Percentiles rank a stretch among this genome's conserved stretches.
phyloP scores from a whole-genome alignment of 1,284 basidiomycete species.

The Tylopilus sp. region DNA sequence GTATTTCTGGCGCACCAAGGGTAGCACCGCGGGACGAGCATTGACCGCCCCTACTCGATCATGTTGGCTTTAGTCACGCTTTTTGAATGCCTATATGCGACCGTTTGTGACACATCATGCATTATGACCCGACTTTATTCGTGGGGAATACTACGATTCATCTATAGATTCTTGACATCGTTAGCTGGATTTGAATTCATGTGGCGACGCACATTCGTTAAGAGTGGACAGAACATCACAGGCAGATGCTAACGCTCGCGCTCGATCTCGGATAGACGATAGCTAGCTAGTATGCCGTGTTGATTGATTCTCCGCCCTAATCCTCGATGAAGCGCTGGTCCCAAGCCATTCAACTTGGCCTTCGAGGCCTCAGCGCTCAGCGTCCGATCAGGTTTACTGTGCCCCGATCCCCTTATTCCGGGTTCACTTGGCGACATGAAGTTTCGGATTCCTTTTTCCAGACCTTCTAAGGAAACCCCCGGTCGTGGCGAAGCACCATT shows the following conservation, averaged over 20 bases:
- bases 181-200: not conserved
- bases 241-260: too few relatives aligned
- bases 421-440: not conserved
- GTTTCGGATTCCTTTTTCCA: not conserved
- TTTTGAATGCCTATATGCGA: constrained; percentile 8
- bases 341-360: too few relatives aligned
- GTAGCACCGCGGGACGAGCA: constrained; percentile 5
- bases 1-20: constrained; percentile 33
- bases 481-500: not conserved
- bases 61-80: not conserved
- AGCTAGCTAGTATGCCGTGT: too few relatives aligned
- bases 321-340: not conserved
- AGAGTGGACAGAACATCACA: too few relatives aligned
- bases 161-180: not conserved
- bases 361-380: too few relatives aligned
- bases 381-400: too few relatives aligned
- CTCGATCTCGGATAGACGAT: too few relatives aligned
- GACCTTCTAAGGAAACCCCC: not conserved
- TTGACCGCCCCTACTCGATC: not conserved
- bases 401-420: too few relatives aligned
- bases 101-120: constrained; percentile 10
- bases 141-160: not conserved
- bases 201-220: not conserved
- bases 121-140: not conserved
- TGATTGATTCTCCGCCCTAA: not conserved